Percentiles rank a stretch among this genome's conserved stretches.
Evolutionary conservation across 768 basidiomycete species (phyloP).

Genomic region (Kwoniella pini): DNA sequence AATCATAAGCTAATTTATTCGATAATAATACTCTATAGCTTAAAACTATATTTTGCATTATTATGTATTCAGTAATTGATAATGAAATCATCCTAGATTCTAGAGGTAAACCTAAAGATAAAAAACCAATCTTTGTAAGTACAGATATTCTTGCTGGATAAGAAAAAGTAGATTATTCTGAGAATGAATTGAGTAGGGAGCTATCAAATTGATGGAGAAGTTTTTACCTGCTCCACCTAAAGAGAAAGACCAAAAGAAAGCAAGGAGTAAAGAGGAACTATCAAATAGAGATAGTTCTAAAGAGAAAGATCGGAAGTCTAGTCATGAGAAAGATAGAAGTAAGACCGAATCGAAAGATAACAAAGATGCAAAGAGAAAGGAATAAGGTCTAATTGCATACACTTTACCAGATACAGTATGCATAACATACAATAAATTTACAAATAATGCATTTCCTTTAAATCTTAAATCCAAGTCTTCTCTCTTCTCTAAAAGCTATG

Average conservation of each 20-base stretch:
- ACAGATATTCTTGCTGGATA: not conserved
- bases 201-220: constrained; percentile 28
- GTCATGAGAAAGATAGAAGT: not conserved
- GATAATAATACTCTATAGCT: no score
- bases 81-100: constrained; percentile 11
- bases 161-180: not conserved
- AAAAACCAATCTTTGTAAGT: constrained; percentile 24
- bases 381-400: no score
- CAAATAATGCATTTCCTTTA: no score
- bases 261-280: constrained; percentile 11
- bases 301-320: constrained; percentile 12
- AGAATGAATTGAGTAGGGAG: constrained; percentile 30
- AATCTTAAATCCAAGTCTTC: no score
- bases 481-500: no score
- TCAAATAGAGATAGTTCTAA: no score
- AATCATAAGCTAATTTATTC: no score
- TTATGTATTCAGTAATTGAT: constrained; percentile 25
- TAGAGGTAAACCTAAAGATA: constrained; percentile 18
- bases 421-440: no score
- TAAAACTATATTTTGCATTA: constrained; percentile 31
- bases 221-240: constrained; percentile 24
- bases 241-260: constrained; percentile 3
- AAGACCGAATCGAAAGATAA: constrained; percentile 21
- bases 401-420: no score
- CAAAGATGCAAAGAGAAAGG: not conserved